Evolutionary conservation across 345 rosid species (phyloP).

Genomic region (Gossypium turneri): DNA sequence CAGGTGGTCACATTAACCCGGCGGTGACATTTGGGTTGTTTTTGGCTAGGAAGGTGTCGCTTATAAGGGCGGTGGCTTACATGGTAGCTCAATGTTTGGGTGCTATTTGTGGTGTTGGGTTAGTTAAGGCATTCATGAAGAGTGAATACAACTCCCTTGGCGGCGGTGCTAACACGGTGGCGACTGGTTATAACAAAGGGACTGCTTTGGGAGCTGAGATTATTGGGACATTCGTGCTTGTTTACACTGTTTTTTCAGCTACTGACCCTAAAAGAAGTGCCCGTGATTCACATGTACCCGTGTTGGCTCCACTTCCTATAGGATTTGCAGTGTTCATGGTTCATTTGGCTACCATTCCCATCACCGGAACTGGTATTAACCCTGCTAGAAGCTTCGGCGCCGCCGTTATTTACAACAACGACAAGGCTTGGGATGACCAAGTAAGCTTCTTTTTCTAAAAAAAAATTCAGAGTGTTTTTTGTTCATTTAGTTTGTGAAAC

Average conservation of each 20-base stretch:
- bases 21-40: background rate
- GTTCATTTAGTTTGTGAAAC: background rate
- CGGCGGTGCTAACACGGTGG: background rate
- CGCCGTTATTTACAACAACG: background rate
- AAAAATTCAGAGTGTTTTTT: background rate
- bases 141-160: background rate
- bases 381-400: constrained; percentile 32
- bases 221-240: no score
- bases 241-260: no score
- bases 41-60: background rate
- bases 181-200: background rate
- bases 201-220: no score
- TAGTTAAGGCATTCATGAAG: background rate
- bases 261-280: no score
- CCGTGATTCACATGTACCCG: background rate
- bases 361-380: constrained; percentile 68
- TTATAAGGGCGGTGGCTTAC: background rate
- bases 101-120: background rate
- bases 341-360: constrained; percentile 68
- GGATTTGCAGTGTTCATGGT: constrained; percentile 38
- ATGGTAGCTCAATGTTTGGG: background rate
- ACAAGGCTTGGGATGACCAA: background rate
- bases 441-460: background rate
- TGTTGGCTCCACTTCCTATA: background rate
- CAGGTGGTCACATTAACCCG: constrained; percentile 7